Conservation (phyloP, 2,329 filamentous ascomycete species). For the Alternaria sp. region DNA sequence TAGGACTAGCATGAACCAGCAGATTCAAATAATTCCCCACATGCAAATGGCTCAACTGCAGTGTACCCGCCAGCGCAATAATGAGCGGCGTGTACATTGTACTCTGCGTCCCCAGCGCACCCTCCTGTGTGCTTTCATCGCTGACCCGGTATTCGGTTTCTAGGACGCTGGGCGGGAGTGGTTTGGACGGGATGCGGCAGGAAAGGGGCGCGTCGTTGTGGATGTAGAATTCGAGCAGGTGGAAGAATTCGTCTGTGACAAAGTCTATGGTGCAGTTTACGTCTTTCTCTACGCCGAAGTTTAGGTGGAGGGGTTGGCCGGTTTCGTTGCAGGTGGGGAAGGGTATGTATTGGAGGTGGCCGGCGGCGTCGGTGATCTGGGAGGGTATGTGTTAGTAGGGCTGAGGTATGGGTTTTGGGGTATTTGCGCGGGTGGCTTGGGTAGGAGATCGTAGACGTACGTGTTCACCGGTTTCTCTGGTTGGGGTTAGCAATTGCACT, state of each 20-base stretch:
- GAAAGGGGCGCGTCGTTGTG: slow-evolving; percentile 93
- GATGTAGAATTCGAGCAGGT: slow-evolving; percentile 94
- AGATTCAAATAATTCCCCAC: slow-evolving; percentile 90
- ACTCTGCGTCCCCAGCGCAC: slow-evolving; percentile 42
- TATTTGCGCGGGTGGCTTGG: neutral
- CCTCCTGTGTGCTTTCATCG: slow-evolving; percentile 50
- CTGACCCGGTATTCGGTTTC: slow-evolving; percentile 37
- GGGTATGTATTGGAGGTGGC: slow-evolving; percentile 89
- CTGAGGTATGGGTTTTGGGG: neutral
- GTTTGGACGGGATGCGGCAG: slow-evolving; percentile 85
- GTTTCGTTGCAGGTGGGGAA: slow-evolving; percentile 94
- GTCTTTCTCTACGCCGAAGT: slow-evolving; percentile 82
- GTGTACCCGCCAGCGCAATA: slow-evolving; percentile 85
- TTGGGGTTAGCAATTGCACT: slow-evolving; percentile 10
- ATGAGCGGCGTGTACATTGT: slow-evolving; percentile 76
- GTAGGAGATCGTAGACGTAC: slow-evolving; percentile 41
- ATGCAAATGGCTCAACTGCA: slow-evolving; percentile 85
- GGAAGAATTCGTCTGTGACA: slow-evolving; percentile 80
- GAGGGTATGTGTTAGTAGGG: neutral
- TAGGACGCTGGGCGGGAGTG: slow-evolving; percentile 55
- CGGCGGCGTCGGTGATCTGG: slow-evolving; percentile 73
- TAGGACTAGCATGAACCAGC: slow-evolving; percentile 73
- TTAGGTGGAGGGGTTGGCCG: slow-evolving; percentile 77
- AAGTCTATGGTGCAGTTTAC: slow-evolving; percentile 83
- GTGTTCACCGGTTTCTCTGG: slow-evolving; percentile 86